These are phyloP conservation scores for Penicillium egyptiacum DNA, from an alignment of 495 filamentous ascomycete species.

Conservation along the genomic window DNA sequence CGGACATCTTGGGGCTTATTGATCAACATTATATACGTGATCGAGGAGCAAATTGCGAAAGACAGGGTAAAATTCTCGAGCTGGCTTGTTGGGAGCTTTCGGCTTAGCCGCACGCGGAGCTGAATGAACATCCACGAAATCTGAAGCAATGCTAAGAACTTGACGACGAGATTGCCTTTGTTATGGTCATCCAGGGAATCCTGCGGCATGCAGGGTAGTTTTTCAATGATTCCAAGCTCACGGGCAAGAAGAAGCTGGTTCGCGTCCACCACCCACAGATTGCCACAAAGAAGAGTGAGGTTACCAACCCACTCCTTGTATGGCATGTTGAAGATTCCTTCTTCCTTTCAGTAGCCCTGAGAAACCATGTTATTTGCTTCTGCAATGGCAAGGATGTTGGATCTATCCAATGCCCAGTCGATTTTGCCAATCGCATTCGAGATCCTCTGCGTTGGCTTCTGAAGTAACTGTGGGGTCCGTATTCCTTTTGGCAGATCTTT, in stretches of 20 bases:
- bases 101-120: not conserved
- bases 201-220: not conserved
- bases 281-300: not conserved
- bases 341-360: not conserved
- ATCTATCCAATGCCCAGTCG: not conserved
- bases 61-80: not conserved
- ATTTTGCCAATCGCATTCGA: constrained; percentile 2
- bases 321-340: not conserved
- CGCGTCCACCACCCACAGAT: not conserved
- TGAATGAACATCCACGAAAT: constrained; percentile 6
- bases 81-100: not conserved
- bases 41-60: not conserved
- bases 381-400: not conserved
- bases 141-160: not conserved
- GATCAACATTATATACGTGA: not conserved
- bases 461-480: not conserved
- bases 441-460: not conserved
- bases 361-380: not conserved
- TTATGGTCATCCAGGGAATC: not conserved
- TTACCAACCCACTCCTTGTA: not conserved
- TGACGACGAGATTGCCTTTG: not conserved
- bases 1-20: not conserved
- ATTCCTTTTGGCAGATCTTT: not conserved
- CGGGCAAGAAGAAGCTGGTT: constrained; percentile 6
- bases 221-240: constrained; percentile 4